Conservation (phyloP, 208 protist genomes). For the Crithidia thermophila region DNA sequence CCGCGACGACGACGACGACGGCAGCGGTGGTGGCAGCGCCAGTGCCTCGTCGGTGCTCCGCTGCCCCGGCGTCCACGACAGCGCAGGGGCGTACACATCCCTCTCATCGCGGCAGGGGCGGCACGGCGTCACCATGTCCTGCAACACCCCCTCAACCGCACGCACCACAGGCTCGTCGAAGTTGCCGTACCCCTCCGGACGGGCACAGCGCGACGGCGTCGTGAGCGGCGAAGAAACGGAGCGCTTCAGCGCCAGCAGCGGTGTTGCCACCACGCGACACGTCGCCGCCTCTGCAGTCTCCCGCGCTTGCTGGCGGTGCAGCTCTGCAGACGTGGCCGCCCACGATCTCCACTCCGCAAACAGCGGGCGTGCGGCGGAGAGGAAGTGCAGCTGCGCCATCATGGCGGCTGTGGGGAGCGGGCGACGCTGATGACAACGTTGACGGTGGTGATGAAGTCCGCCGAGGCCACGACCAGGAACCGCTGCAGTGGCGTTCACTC, state of each 20-base stretch:
- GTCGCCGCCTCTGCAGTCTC: background rate
- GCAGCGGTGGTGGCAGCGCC: slow-evolving; percentile 6
- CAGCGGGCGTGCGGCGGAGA: slow-evolving; percentile 5
- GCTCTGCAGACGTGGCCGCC: background rate
- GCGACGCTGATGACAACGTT: background rate
- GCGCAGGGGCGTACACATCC: background rate
- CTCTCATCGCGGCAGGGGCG: slow-evolving; percentile 9
- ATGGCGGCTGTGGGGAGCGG: slow-evolving; percentile 37
- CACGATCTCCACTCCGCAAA: slow-evolving; percentile 38
- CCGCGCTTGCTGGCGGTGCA: background rate
- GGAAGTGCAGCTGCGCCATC: slow-evolving; percentile 35
- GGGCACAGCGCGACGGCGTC: slow-evolving; percentile 8
- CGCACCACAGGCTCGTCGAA: background rate
- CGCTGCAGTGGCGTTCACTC: no score
- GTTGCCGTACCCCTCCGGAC: no score
- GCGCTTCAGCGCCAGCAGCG: slow-evolving; percentile 8
- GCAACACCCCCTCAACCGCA: background rate
- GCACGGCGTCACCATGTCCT: slow-evolving; percentile 10
- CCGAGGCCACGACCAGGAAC: no score
- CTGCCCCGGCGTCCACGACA: slow-evolving; percentile 6
- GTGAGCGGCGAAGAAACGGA: slow-evolving; percentile 1
- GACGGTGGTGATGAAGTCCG: no score
- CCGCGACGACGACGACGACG: background rate
- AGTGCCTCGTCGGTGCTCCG: background rate
- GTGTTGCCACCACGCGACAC: background rate